Evolutionary conservation across 2,329 filamentous ascomycete species (phyloP), one percentile per base, ranked within the genome.

Genomic region (Ophiocordyceps camponoti-rufipedis): DNA sequence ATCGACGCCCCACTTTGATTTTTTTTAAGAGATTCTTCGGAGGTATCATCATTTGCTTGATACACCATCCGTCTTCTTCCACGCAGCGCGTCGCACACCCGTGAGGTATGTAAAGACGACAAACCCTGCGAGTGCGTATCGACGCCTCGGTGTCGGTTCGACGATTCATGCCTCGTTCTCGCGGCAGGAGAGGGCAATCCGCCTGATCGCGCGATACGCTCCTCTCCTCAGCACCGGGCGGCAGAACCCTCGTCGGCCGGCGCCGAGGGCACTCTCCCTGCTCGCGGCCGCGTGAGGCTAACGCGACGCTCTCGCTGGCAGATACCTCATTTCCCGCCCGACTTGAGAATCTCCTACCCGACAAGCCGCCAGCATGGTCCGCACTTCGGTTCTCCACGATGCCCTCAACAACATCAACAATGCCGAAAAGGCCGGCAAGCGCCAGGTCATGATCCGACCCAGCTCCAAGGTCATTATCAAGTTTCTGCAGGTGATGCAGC

Each of bases 331-430:
- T 68, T 75, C 69, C 63, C 57, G 53, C 59, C 58, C 70, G 80
- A 83, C 74, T 74, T 82, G 81, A 87, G 81, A 86, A 86, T 86
- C 82, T 85, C 75, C 62, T 57, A 58, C 50, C 53, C 51, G 50
- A 62, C 58, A 60, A 64, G 74, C 75, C 78, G 80, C 67, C 79
- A 95, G 84, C 67, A 98, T 98, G 89, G 88, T 95, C 72, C 87
- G 85, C 76, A 96, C 91, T 64, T 94, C 87, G 69, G 91, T 96
- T 65, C 88, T 98, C 71, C 93, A 96, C 80, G 91, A 98, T 82
- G 87, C 85, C 67, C 84, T 95, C 64, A 94, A 94, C 70, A 77
- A 80, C 76, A 96, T 98, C 83, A 98, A 98, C 87, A 98, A 98
- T 72, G 91, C 91, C 78, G 93, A 98, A 81, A 96, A 98, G 84